A percentile compares a stretch with the other conserved stretches of the same genome.
phyloP scores from a whole-genome alignment of 2,329 filamentous ascomycete genomes.

The Neonectria ditissima region DNA sequence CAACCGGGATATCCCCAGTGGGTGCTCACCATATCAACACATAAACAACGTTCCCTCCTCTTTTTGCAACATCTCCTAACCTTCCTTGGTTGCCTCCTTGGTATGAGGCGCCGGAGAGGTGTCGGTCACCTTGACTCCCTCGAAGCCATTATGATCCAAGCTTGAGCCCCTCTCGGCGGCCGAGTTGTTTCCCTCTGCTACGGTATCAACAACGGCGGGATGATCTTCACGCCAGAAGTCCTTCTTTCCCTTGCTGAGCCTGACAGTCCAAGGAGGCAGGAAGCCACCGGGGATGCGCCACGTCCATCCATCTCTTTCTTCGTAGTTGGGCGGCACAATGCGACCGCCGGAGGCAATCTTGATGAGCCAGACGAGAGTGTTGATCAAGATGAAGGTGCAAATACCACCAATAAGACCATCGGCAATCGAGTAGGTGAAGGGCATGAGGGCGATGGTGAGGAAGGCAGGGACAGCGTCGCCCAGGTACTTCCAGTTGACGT shows the following conservation, averaged over 20 bases:
- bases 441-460: slow-evolving; percentile 86
- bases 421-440: slow-evolving; percentile 89
- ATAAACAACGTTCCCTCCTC: not conserved
- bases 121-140: slow-evolving; percentile 37
- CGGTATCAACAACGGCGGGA: slow-evolving; percentile 36
- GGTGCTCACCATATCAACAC: slow-evolving; percentile 3
- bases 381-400: slow-evolving; percentile 80
- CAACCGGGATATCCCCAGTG: not conserved
- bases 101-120: slow-evolving; percentile 32
- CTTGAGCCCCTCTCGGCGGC: slow-evolving; percentile 35
- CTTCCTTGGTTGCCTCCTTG: slow-evolving; percentile 32
- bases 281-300: slow-evolving; percentile 81
- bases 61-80: not conserved
- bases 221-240: slow-evolving; percentile 73
- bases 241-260: slow-evolving; percentile 74
- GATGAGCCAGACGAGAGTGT: slow-evolving; percentile 76
- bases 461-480: slow-evolving; percentile 89
- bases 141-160: slow-evolving; percentile 42
- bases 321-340: slow-evolving; percentile 79
- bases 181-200: slow-evolving; percentile 24
- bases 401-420: slow-evolving; percentile 88
- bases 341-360: slow-evolving; percentile 75
- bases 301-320: slow-evolving; percentile 83
- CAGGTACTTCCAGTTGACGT: slow-evolving; percentile 91
- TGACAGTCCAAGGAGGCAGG: slow-evolving; percentile 78